phyloP scores from a whole-genome alignment of 257 asterid genomes.

The Sherardia arvensis region DNA sequence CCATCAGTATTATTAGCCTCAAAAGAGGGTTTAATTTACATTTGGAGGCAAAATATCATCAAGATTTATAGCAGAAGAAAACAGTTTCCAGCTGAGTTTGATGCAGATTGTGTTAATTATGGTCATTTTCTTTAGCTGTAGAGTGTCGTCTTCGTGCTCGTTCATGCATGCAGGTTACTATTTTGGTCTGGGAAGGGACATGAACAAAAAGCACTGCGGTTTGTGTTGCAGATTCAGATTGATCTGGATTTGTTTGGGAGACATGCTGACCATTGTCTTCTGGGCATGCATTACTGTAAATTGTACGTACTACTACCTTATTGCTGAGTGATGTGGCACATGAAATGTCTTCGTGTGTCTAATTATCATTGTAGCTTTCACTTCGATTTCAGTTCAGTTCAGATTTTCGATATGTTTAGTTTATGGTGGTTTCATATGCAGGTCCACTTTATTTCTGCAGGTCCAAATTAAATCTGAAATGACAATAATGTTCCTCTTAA shows the following conservation, averaged over 20 bases:
- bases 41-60: background rate
- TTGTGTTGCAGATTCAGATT: background rate
- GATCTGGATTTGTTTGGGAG: background rate
- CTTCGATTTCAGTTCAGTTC: too few relatives aligned
- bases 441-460: too few relatives aligned
- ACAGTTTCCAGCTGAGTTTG: background rate
- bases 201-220: background rate
- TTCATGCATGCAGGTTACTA: background rate
- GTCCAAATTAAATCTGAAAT: too few relatives aligned
- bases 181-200: slow-evolving; percentile 2
- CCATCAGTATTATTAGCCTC: background rate
- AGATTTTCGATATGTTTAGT: too few relatives aligned
- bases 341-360: background rate
- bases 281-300: background rate
- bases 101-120: background rate
- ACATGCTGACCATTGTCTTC: slow-evolving; percentile 1
- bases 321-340: background rate
- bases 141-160: slow-evolving; percentile 3
- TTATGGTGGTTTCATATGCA: too few relatives aligned
- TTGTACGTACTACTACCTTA: background rate
- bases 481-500: too few relatives aligned
- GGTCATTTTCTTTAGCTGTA: slow-evolving; percentile 6
- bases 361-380: background rate
- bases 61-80: background rate
- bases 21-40: background rate